Conservation (phyloP, 345 rosid species). For the Gossypium australe region DNA sequence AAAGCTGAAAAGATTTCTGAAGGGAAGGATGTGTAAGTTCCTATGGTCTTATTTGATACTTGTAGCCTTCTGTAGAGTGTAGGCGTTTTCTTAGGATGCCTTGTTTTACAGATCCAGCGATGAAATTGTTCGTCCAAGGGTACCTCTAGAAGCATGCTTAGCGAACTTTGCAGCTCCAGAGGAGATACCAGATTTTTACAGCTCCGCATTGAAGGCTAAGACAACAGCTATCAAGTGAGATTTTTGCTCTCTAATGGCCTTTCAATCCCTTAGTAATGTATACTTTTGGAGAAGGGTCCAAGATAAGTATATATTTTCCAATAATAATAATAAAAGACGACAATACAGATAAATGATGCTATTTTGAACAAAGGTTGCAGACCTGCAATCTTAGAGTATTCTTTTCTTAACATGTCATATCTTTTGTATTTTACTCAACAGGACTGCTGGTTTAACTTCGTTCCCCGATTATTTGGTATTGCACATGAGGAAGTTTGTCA, state of each 20-base stretch:
- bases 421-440: slow-evolving; percentile 29
- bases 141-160: slow-evolving; percentile 91
- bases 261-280: background rate
- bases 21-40: slow-evolving; percentile 75
- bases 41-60: slow-evolving; percentile 15
- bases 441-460: slow-evolving; percentile 88
- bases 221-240: slow-evolving; percentile 87
- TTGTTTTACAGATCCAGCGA: slow-evolving; percentile 53
- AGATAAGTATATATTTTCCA: background rate
- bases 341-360: background rate
- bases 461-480: slow-evolving; percentile 93
- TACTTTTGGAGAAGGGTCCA: background rate
- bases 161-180: slow-evolving; percentile 78
- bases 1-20: slow-evolving; percentile 62
- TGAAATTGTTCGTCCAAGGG: slow-evolving; percentile 90
- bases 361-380: background rate
- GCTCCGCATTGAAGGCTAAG: slow-evolving; percentile 83
- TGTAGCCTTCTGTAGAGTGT: slow-evolving; percentile 11
- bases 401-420: background rate
- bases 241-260: slow-evolving; percentile 11
- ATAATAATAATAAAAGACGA: background rate
- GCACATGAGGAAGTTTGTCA: slow-evolving; percentile 95
- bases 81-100: slow-evolving; percentile 21
- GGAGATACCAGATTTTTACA: slow-evolving; percentile 75
- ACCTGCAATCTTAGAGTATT: background rate